These are phyloP conservation scores for Biscogniauxia marginata DNA, from an alignment of 2,329 filamentous ascomycete species.

Conservation along the genomic window DNA sequence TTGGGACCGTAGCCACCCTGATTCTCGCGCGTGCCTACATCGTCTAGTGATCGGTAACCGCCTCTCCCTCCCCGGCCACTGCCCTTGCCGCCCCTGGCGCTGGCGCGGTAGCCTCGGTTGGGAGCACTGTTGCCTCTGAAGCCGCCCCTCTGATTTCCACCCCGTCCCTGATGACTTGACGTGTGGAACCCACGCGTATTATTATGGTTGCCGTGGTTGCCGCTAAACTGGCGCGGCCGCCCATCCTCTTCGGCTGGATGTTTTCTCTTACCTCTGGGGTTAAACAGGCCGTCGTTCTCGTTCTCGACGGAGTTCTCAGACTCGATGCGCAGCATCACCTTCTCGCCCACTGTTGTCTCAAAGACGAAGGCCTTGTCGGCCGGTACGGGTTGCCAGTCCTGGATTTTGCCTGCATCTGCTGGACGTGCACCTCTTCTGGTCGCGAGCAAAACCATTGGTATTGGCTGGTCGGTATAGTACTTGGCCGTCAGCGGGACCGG, in stretches of 20 bases:
- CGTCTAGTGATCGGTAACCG: conserved; percentile 67
- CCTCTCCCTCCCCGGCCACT: conserved; percentile 45
- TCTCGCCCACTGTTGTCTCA: conserved; percentile 83
- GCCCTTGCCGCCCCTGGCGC: conserved; percentile 38
- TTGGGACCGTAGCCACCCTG: conserved; percentile 41
- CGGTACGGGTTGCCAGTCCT: conserved; percentile 76
- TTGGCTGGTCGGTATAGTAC: conserved; percentile 76
- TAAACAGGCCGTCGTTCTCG: conserved; percentile 61
- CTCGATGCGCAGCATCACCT: conserved; percentile 79
- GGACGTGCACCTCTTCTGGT: conserved; percentile 73
- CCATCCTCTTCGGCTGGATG: conserved; percentile 45
- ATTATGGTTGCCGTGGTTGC: conserved; percentile 33
- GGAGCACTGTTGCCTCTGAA: conserved; percentile 32
- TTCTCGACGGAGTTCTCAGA: conserved; percentile 62
- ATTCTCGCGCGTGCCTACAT: conserved; percentile 52
- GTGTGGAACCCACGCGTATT: conserved; percentile 38
- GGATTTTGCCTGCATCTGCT: conserved; percentile 77
- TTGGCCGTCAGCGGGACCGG: conserved; percentile 67
- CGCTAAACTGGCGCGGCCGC: conserved; percentile 27
- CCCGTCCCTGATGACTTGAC: conserved; percentile 42
- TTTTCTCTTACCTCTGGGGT: conserved; percentile 62
- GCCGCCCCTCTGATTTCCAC: conserved; percentile 32
- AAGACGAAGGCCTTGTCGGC: conserved; percentile 72
- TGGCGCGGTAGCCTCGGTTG: conserved; percentile 38
- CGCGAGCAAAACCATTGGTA: conserved; percentile 79